Evolutionary conservation across 2,329 filamentous ascomycete species (phyloP), one percentile per base, ranked within the genome.

Genomic region (Plenodomus biglobosus): DNA sequence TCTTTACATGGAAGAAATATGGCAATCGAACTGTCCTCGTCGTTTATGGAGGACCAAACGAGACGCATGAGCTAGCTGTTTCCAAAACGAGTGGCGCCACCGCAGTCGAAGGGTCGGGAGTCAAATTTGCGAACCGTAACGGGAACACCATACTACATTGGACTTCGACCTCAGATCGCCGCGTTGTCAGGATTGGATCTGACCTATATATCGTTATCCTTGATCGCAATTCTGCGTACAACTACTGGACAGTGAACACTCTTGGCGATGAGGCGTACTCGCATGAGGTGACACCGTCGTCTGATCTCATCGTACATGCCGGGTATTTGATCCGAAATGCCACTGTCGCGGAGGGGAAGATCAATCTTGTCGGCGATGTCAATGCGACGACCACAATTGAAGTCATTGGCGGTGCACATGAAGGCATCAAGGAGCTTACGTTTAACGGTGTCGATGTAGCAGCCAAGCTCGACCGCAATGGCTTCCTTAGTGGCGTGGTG

Each of bases 351-450:
- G 80, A 77, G 1, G 74, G 71, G 8, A 76, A 77, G 3, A 75
- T 92, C 5, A 74, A 79, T n/a, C 67, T 92, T 1, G 79, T 79
- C 2, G 87, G 85, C 2, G 88, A 92, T 59, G 79, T 90, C 56
- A 91, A 91, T 56, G 69, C 76, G 0, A 88, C 86, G 0, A 83
- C 84, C 0, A 62, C 79, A 0, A 68, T 92, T 11, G 85, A 90
- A 54, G 74, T 91, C n/a, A 80, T 90, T 18, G 83, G 85, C 3
- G 84, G 75, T 3, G 78, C 81, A 0, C 78, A 82, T 0, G 62
- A 72, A 1, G 67, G 66, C 1, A 73, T 80, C 1, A 76, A 77
- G 13, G 73, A 72, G 2, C 71, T 87, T 8, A 74, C 75, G 7
- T 85, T 85, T 75, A 87, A 88, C 58, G 79, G 79, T 34, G 63